Evolutionary conservation across 2,329 filamentous ascomycete species (phyloP).

Genomic region (Xylogone sp.): DNA sequence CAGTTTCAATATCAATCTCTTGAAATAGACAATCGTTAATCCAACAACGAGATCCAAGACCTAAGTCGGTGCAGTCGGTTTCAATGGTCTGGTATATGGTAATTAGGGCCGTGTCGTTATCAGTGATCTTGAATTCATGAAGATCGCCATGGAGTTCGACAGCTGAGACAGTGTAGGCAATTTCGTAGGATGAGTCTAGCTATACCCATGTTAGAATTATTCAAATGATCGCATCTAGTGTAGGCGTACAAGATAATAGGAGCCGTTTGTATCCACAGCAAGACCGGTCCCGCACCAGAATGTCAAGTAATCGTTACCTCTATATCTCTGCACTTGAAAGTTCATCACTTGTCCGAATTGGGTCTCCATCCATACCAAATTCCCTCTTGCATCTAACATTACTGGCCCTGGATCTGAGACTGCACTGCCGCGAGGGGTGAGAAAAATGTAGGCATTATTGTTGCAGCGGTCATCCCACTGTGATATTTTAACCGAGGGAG

Average conservation of each 20-base stretch:
- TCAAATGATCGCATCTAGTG: neutral
- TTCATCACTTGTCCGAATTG: constrained; percentile 15
- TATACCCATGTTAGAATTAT: neutral
- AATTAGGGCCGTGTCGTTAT: constrained; percentile 37
- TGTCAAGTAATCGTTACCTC: constrained; percentile 40
- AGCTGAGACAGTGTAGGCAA: neutral
- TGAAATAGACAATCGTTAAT: constrained; percentile 40
- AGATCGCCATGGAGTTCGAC: constrained; percentile 28
- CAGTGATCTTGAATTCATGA: constrained; percentile 41
- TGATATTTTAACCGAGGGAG: constrained; percentile 6
- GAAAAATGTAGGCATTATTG: constrained; percentile 3
- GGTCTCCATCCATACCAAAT: constrained; percentile 13
- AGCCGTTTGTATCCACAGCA: constrained; percentile 40
- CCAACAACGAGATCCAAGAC: constrained; percentile 20
- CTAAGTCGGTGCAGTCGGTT: constrained; percentile 34
- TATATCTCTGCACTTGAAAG: constrained; percentile 32
- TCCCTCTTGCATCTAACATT: constrained; percentile 11
- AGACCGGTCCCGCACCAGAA: constrained; percentile 44
- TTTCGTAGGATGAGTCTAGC: constrained; percentile 2
- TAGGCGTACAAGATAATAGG: constrained; percentile 37
- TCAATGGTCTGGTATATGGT: constrained; percentile 34
- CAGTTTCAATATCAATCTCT: constrained; percentile 47
- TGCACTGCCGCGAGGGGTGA: constrained; percentile 10
- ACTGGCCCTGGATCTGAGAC: constrained; percentile 11
- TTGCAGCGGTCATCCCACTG: constrained; percentile 11